Percentiles rank a stretch among this genome's conserved stretches.
Conservation (phyloP, 139 green algal genomes). For the Raphidocelis subcapitata region DNA sequence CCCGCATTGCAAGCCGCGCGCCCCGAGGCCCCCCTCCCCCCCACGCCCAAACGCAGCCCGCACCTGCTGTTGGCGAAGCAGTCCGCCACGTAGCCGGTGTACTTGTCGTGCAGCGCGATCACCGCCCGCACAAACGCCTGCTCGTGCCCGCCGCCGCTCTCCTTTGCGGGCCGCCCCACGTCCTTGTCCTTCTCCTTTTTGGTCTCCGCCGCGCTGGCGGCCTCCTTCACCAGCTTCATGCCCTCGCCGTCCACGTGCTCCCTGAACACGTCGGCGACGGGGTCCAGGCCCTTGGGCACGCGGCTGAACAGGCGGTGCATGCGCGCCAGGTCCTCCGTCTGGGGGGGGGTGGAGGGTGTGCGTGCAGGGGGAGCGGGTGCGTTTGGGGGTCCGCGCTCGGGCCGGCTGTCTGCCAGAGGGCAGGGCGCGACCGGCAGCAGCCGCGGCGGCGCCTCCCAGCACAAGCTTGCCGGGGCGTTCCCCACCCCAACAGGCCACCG, state of each 20-base stretch:
- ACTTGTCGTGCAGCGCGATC: constrained; percentile 97
- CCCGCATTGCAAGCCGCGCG: too few relatives aligned
- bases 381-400: too few relatives aligned
- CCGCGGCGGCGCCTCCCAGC: too few relatives aligned
- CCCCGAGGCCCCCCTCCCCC: too few relatives aligned
- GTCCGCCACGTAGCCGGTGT: constrained; percentile 57
- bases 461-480: too few relatives aligned
- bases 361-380: too few relatives aligned
- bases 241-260: constrained; percentile 94
- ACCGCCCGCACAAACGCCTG: constrained; percentile 89
- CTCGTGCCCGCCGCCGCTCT: constrained; percentile 62
- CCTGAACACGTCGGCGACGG: constrained; percentile 91
- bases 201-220: constrained; percentile 66
- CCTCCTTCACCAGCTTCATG: constrained; percentile 80
- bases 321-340: constrained; percentile 88
- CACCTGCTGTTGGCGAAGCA: constrained; percentile 79
- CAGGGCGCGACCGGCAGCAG: too few relatives aligned
- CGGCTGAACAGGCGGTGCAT: constrained; percentile 98
- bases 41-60: neutral
- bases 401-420: too few relatives aligned
- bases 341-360: constrained; percentile 14
- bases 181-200: constrained; percentile 76
- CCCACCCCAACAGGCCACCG: too few relatives aligned
- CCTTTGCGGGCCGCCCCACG: constrained; percentile 43
- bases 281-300: constrained; percentile 89